Evolutionary conservation across 345 rosid genomes (phyloP), one percentile per base, ranked within the genome.

Genomic region (Ricinus communis): DNA sequence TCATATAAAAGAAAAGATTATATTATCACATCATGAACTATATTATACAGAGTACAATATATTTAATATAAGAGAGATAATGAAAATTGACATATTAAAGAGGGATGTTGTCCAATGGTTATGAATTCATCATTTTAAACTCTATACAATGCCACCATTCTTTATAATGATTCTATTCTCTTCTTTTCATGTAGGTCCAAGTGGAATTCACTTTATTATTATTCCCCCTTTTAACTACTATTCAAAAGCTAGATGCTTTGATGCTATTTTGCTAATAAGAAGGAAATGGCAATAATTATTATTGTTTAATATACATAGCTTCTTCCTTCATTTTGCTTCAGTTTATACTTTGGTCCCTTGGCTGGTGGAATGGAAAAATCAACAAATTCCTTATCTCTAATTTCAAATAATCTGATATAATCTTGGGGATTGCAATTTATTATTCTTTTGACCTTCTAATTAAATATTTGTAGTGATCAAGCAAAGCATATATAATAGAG

Each of bases 121-220:
- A 31, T 10, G 50, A 65, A 25, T 59, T 68, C 74, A 53, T 68
- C 40, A 74, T 66, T 31, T 68, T 16, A 70, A 65, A 41, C 66
- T 47, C 45, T 72, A 76, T 53, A 65, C 65, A 21, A 46, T 54
- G 22, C 62, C 60, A 55, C 81, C 82, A 71, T 68, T 80, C 76
- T 70, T 77, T 75, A 57, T 68, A 78, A 84, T 80, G 85, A 82
- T 84, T 84, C 82, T 69, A 71, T 84, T 82, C 87, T 77, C 84
- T 82, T 85, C 84, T 84, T 85, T 83, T 83, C 27, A 82, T 76
- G 79, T 65, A 65, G 77, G 80, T 66, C 77, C 62, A 70, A 65
- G 73, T 74, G 83, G 81, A 77, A 71, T 75, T 78, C 74, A 1
- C 85, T 84, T 79, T 79, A 45, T 53, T 70, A 56, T 69, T 64